Base-by-base conservation (phyloP, 768 basidiomycete species). In the Mycena pura region DNA sequence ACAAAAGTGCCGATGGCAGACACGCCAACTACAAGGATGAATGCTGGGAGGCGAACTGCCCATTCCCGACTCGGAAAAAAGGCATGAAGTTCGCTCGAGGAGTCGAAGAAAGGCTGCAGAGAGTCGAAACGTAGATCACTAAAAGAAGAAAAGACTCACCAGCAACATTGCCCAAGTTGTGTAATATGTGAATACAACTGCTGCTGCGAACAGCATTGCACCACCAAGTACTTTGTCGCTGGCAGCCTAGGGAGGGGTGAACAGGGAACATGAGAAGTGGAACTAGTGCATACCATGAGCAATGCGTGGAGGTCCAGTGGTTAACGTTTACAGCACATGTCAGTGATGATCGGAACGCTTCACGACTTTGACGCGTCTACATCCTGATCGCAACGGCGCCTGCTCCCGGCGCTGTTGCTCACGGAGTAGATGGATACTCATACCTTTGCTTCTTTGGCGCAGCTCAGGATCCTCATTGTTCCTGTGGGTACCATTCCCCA, bases 1-100 rank as follows among this genome's bases (percentile, higher is more conserved):
- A 96, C 76, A 74, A 97, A 94, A 36, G 82, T 69, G 11, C 92
- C 92, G 38, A 98, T 90, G 11, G 82, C 88, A n/a, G 87, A 81
- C 34, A 97, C 76, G 6, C 95, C 96, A 9, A 91, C 70, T 6
- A 95, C 81, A 8, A 99, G 84, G 48, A 96, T 77, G 73, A 93
- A 84, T 3, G 92, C 90, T 36, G 96, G 95, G 44, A 98, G 73
- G 19, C 91, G 86, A 48, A 98, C 80, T 10, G 94, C 96, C 94
- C 95, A 98, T 79, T 97, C 94, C 47, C 96, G 82, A 6, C 92
- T 72, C 0, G 93, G 96, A 73, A 99, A 98, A 76, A 85, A 87
- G 40, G 70, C 65, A 63, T 95, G 93, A 28, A 96, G 78, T 19
- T 88, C 84, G 68, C 86, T 94, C 3, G 86, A 82, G 2, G 81